These are phyloP conservation scores for Cubamyces lactineus DNA, from an alignment of 768 basidiomycete species.

Conservation along the genomic window DNA sequence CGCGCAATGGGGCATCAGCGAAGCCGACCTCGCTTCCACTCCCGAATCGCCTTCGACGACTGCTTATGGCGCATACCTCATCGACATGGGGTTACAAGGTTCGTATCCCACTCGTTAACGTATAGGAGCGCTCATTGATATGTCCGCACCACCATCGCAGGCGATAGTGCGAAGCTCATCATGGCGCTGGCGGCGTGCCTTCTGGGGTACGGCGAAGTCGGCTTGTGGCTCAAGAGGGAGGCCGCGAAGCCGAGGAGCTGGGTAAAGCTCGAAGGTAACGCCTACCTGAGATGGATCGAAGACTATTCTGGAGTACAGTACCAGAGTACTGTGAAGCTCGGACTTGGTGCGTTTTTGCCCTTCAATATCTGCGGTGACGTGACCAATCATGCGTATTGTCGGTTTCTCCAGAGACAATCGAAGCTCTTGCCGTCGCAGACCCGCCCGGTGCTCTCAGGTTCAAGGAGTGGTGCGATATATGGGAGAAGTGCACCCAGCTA, in stretches of 20 bases:
- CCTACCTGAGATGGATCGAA: constrained; percentile 76
- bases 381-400: neutral
- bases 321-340: constrained; percentile 70
- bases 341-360: constrained; percentile 60
- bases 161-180: constrained; percentile 71
- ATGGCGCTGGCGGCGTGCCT: constrained; percentile 87
- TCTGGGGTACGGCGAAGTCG: constrained; percentile 91
- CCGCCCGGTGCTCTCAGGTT: constrained; percentile 65
- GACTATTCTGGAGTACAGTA: constrained; percentile 77
- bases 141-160: constrained; percentile 37
- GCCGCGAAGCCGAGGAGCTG: constrained; percentile 49
- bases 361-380: neutral
- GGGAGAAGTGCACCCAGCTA: constrained; percentile 73
- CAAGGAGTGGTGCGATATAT: constrained; percentile 69
- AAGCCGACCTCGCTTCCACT: constrained; percentile 60
- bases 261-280: constrained; percentile 67
- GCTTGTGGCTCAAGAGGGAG: constrained; percentile 75
- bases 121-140: neutral
- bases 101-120: constrained; percentile 8
- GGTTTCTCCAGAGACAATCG: constrained; percentile 64
- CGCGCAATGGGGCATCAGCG: constrained; percentile 65
- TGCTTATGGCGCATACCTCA: constrained; percentile 85
- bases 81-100: constrained; percentile 80
- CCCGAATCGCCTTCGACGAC: constrained; percentile 73
- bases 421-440: constrained; percentile 58